Evolutionary conservation across 768 basidiomycete species (phyloP).

Genomic region (Arthromyces matolae): DNA sequence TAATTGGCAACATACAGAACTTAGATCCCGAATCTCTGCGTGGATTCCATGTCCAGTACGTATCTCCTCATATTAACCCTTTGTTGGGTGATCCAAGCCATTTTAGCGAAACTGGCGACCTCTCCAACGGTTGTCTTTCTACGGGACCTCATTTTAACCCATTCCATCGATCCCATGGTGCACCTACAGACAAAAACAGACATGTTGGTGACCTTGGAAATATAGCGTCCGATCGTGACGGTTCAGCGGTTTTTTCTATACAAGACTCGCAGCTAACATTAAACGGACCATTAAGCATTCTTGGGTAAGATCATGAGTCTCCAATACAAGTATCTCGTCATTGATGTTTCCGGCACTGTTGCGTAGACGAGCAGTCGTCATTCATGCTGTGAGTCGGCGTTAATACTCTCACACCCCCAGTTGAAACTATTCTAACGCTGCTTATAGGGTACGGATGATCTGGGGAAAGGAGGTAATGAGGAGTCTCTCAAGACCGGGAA

Average conservation of each 20-base stretch:
- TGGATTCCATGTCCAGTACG: slow-evolving; percentile 83
- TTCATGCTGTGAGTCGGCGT: slow-evolving; percentile 65
- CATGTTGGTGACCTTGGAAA: slow-evolving; percentile 82
- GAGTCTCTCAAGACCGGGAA: slow-evolving; percentile 80
- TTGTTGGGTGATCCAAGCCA: neutral
- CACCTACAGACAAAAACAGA: slow-evolving; percentile 45
- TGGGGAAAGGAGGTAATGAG: slow-evolving; percentile 63
- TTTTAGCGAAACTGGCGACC: slow-evolving; percentile 51
- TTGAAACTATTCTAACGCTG: neutral
- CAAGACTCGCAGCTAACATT: slow-evolving; percentile 60
- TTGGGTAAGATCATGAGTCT: slow-evolving; percentile 48
- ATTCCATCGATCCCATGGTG: slow-evolving; percentile 60
- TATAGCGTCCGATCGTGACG: slow-evolving; percentile 55
- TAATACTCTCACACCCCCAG: too few species aligned
- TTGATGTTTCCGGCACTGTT: too few species aligned
- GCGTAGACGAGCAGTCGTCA: slow-evolving; percentile 64
- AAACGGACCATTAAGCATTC: slow-evolving; percentile 61
- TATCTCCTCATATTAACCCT: slow-evolving; percentile 7
- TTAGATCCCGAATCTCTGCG: slow-evolving; percentile 55
- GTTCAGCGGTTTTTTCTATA: slow-evolving; percentile 55
- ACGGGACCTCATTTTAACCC: slow-evolving; percentile 82
- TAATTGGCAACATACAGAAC: slow-evolving; percentile 60
- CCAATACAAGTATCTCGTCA: too few species aligned
- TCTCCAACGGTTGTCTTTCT: slow-evolving; percentile 60
- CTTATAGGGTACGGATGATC: slow-evolving; percentile 64